Conservation (phyloP, 2,329 filamentous ascomycete genomes). For the Colletotrichum karsti region DNA sequence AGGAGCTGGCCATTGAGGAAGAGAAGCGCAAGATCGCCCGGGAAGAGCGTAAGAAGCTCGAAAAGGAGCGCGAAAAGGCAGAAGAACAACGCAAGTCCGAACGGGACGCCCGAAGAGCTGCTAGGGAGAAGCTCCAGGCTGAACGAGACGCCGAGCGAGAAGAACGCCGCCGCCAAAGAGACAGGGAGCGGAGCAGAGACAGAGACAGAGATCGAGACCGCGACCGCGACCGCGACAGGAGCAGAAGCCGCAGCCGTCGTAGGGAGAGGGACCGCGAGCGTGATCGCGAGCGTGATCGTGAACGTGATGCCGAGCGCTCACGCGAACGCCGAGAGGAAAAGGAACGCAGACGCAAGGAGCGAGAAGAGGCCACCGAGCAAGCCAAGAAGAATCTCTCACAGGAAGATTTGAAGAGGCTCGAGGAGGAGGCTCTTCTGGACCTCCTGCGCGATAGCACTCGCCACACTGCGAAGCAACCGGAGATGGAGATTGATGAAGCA, state of each 20-base stretch:
- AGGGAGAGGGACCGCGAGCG: slow-evolving; percentile 37
- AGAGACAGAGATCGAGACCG: slow-evolving; percentile 50
- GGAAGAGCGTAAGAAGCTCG: slow-evolving; percentile 62
- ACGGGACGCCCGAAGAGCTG: slow-evolving; percentile 56
- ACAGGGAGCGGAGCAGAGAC: slow-evolving; percentile 49
- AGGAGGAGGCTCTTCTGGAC: slow-evolving; percentile 66
- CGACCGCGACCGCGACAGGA: slow-evolving; percentile 41
- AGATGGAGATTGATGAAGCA: slow-evolving; percentile 62
- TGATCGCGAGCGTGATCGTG: slow-evolving; percentile 40
- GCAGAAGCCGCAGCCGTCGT: slow-evolving; percentile 23
- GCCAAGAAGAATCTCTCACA: slow-evolving; percentile 64
- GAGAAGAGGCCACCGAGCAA: slow-evolving; percentile 52
- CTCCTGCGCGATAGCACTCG: slow-evolving; percentile 67
- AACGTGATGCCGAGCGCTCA: slow-evolving; percentile 40
- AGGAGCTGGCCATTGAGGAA: slow-evolving; percentile 68
- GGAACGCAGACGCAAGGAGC: slow-evolving; percentile 43
- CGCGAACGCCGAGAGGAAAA: slow-evolving; percentile 36
- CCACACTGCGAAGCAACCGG: slow-evolving; percentile 55
- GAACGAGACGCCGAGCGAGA: slow-evolving; percentile 63
- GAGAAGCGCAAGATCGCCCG: slow-evolving; percentile 67
- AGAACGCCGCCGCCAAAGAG: slow-evolving; percentile 56
- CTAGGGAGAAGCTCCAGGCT: slow-evolving; percentile 47
- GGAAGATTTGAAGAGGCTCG: slow-evolving; percentile 65
- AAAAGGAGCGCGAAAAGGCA: slow-evolving; percentile 57
- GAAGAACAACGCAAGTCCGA: slow-evolving; percentile 60